phyloP scores from a whole-genome alignment of 192 early-diverging fungal species.

The Dissophora globulifera region DNA sequence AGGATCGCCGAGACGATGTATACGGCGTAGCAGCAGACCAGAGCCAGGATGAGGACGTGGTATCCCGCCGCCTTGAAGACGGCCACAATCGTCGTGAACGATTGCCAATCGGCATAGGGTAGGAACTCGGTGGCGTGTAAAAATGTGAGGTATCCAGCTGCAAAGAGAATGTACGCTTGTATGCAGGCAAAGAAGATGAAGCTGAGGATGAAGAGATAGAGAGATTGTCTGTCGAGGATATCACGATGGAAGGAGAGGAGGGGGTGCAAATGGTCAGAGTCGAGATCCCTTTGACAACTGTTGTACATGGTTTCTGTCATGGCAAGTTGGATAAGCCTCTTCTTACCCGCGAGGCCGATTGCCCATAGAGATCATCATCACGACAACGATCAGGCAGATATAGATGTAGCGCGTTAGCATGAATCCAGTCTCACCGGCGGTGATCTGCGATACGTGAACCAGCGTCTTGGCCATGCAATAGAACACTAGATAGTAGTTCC shows the following conservation, averaged over 20 bases:
- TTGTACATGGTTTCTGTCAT: too few relatives aligned
- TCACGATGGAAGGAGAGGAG: too few relatives aligned
- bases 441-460: conserved; percentile 14
- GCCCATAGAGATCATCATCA: conserved; percentile 53
- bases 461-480: conserved; percentile 46
- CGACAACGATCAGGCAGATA: conserved; percentile 45
- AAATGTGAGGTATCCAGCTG: conserved; percentile 45
- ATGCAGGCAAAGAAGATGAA: conserved; percentile 52
- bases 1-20: conserved; percentile 27
- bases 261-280: too few relatives aligned
- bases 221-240: too few relatives aligned
- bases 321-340: too few relatives aligned
- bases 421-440: conserved; percentile 28
- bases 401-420: conserved; percentile 43
- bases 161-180: conserved; percentile 44
- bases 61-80: conserved; percentile 51
- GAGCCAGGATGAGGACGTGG: conserved; percentile 43
- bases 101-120: conserved; percentile 39
- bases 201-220: conserved; percentile 39
- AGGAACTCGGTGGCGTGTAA: conserved; percentile 42
- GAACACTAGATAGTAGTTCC: conserved; percentile 50
- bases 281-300: too few relatives aligned
- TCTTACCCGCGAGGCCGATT: conserved; percentile 51
- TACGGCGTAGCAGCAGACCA: conserved; percentile 44
- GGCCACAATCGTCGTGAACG: conserved; percentile 27